phyloP scores from a whole-genome alignment of 352 stramenopile species.

The Peronospora destructor region DNA sequence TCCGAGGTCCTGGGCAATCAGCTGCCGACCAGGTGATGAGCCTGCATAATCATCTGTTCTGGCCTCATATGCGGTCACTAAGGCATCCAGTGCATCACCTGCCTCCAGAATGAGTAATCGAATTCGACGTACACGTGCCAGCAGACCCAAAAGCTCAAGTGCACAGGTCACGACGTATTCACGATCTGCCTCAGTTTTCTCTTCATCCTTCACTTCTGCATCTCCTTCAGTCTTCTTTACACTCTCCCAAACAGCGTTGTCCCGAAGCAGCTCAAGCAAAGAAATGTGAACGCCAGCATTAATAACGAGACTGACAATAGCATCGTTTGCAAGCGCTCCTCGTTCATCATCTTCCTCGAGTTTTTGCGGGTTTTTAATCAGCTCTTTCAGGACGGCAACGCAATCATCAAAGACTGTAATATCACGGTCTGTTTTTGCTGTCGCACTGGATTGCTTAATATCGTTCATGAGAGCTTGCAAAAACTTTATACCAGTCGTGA shows the following conservation, averaged over 20 bases:
- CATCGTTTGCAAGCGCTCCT: conserved; percentile 45
- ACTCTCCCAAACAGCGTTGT: conserved; percentile 22
- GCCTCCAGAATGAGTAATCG: conserved; percentile 65
- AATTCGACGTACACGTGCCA: conserved; percentile 58
- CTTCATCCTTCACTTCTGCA: conserved; percentile 10
- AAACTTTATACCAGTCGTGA: conserved; percentile 53
- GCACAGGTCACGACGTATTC: conserved; percentile 27
- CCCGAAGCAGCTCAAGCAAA: conserved; percentile 53
- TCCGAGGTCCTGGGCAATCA: conserved; percentile 42
- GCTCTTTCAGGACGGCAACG: conserved; percentile 50
- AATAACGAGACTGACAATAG: conserved; percentile 62
- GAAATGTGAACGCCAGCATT: conserved; percentile 59
- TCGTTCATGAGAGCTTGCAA: conserved; percentile 53
- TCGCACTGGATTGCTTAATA: conserved; percentile 40
- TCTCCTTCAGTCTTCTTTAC: conserved; percentile 17
- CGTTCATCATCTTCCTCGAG: conserved; percentile 24
- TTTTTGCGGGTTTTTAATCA: conserved; percentile 34
- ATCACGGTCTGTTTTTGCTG: conserved; percentile 16
- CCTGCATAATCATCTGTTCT: conserved; percentile 36
- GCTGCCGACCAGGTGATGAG: conserved; percentile 29
- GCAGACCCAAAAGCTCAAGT: conserved; percentile 45
- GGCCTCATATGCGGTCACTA: conserved; percentile 52
- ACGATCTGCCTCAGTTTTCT: conserved; percentile 19
- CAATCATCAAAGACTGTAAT: conserved; percentile 54
- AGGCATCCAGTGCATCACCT: conserved; percentile 37